Evolutionary conservation across 2,329 filamentous ascomycete genomes (phyloP).

Genomic region (Aureobasidium sp.): DNA sequence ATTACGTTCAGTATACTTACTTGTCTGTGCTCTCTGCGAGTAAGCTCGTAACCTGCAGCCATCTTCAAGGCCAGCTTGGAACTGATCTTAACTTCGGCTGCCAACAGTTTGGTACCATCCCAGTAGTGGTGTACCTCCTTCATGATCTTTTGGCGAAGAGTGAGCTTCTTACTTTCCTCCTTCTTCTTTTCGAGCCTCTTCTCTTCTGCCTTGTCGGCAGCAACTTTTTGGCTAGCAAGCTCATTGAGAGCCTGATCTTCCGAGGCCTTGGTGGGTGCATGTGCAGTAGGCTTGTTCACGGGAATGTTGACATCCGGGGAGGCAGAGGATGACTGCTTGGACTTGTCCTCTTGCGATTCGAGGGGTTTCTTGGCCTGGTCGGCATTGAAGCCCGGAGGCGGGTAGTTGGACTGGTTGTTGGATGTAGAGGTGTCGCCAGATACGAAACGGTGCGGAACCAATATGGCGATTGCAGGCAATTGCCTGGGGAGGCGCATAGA

Average conservation of each 20-base stretch:
- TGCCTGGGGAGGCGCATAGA: conserved; percentile 39
- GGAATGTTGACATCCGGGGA: conserved; percentile 23
- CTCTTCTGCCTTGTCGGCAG: conserved; percentile 36
- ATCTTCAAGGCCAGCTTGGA: conserved; percentile 88
- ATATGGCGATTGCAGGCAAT: conserved; percentile 48
- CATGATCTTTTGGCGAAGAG: conserved; percentile 85
- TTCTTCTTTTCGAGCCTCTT: conserved; percentile 53
- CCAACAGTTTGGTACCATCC: conserved; percentile 94
- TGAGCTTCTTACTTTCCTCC: conserved; percentile 76
- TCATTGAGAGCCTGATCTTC: conserved; percentile 49
- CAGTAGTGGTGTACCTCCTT: conserved; percentile 92
- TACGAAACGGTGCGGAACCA: conserved; percentile 43
- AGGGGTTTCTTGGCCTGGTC: conserved; percentile 82
- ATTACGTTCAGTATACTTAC: conserved; percentile 13
- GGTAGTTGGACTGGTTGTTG: conserved; percentile 45
- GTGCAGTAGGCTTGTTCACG: conserved; percentile 32
- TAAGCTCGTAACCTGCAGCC: conserved; percentile 95
- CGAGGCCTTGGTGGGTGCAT: conserved; percentile 38
- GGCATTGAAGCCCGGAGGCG: conserved; percentile 85
- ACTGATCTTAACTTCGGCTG: conserved; percentile 87
- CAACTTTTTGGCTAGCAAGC: conserved; percentile 52
- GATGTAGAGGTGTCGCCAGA: conserved; percentile 50
- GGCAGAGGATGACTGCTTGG: conserved; percentile 16
- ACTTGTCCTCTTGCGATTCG: conserved; percentile 34
- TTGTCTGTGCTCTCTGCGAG: conserved; percentile 84